Percentiles rank a stretch among this genome's conserved stretches.
phyloP scores from a whole-genome alignment of 177 flowering plant species.

The Vitis hybrid region DNA sequence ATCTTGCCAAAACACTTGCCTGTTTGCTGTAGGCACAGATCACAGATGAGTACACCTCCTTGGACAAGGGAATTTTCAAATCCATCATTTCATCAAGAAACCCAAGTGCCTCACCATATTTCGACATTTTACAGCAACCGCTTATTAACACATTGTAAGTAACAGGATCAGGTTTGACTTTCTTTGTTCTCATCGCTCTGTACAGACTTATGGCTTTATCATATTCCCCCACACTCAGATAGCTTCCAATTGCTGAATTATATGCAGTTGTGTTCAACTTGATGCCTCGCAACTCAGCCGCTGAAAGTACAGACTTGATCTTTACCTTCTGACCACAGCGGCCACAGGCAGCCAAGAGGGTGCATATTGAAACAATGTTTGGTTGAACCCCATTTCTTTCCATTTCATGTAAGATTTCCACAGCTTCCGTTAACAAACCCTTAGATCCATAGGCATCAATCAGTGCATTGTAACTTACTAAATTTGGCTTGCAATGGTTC shows the following conservation, averaged over 20 bases:
- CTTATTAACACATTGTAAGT: conserved; percentile 83
- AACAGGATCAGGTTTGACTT: conserved; percentile 65
- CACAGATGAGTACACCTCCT: conserved; percentile 84
- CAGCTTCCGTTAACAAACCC: conserved; percentile 78
- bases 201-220: conserved; percentile 71
- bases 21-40: conserved; percentile 81
- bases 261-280: conserved; percentile 81
- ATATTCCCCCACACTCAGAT: conserved; percentile 74
- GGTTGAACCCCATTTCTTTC: conserved; percentile 77
- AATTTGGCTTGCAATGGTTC: conserved; percentile 72
- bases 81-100: conserved; percentile 70
- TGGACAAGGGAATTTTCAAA: conserved; percentile 58
- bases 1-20: conserved; percentile 47
- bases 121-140: conserved; percentile 84
- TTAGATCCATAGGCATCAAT: conserved; percentile 95
- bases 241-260: conserved; percentile 96
- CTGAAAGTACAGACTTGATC: conserved; percentile 75
- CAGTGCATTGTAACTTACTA: conserved; percentile 86
- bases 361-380: conserved; percentile 83
- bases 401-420: conserved; percentile 83
- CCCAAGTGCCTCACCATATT: conserved; percentile 59
- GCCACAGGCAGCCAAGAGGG: conserved; percentile 92
- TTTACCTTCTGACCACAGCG: conserved; percentile 68
- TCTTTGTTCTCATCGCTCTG: conserved; percentile 63
- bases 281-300: conserved; percentile 75